phyloP scores from a whole-genome alignment of 2,329 filamentous ascomycete genomes.

The Ophiostoma montium region DNA sequence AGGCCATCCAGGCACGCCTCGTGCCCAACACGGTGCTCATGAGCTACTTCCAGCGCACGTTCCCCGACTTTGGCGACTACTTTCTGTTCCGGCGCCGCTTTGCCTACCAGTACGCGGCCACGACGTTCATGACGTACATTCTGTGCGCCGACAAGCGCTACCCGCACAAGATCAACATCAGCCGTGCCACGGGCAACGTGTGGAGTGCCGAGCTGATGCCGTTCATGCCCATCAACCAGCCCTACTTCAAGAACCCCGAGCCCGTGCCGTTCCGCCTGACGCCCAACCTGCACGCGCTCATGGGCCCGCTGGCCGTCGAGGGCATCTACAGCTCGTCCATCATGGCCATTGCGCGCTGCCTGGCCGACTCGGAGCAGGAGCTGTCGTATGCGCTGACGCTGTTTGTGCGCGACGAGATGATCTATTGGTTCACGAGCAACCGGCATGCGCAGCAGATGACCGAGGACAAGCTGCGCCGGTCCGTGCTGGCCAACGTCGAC shows the following conservation, averaged over 20 bases:
- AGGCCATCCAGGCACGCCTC: conserved; percentile 86
- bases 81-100: conserved; percentile 98
- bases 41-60: conserved; percentile 79
- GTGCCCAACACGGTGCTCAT: conserved; percentile 71
- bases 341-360: conserved; percentile 89
- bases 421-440: conserved; percentile 80
- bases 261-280: conserved; percentile 94
- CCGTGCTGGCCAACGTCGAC: conserved; percentile 59
- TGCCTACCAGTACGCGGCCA: conserved; percentile 82
- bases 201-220: conserved; percentile 95
- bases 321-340: conserved; percentile 90
- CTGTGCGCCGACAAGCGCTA: conserved; percentile 95
- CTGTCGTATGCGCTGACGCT: conserved; percentile 90
- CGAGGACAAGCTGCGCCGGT: conserved; percentile 53
- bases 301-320: conserved; percentile 91
- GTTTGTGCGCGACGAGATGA: conserved; percentile 96
- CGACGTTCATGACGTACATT: conserved; percentile 98
- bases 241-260: conserved; percentile 89
- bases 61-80: conserved; percentile 83
- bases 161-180: conserved; percentile 89
- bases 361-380: conserved; percentile 79
- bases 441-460: conserved; percentile 48
- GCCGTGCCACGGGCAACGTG: conserved; percentile 74
- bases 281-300: conserved; percentile 86
- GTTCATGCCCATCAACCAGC: conserved; percentile 68